phyloP scores from a whole-genome alignment of 306 rosid genomes.

The Calophaca sinica region DNA sequence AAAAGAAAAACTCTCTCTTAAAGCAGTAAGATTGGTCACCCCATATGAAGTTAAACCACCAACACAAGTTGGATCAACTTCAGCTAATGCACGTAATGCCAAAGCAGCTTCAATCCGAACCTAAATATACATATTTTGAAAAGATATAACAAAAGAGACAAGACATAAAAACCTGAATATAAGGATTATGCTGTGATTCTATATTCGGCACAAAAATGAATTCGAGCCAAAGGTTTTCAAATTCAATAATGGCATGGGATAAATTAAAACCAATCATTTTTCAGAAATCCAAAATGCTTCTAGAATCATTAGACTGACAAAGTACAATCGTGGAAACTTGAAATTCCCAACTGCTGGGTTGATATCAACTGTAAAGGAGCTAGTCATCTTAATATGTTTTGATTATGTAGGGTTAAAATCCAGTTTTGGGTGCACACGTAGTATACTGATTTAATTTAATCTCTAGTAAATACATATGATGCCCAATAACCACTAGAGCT shows the following conservation, averaged over 20 bases:
- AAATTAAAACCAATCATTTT: conserved; percentile 18
- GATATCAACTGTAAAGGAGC: conserved; percentile 26
- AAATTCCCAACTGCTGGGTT: conserved; percentile 24
- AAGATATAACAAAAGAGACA: conserved; percentile 30
- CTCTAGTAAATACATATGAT: background rate
- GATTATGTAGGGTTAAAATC: conserved; percentile 12
- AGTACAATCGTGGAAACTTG: conserved; percentile 2
- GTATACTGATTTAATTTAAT: conserved; percentile 24
- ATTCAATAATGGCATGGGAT: conserved; percentile 35
- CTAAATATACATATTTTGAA: conserved; percentile 54
- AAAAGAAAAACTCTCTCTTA: conserved; percentile 86
- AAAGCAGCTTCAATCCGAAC: conserved; percentile 96
- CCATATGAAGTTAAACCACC: conserved; percentile 95
- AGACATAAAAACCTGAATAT: conserved; percentile 11
- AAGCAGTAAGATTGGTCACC: conserved; percentile 85
- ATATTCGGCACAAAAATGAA: conserved; percentile 31
- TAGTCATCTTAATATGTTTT: conserved; percentile 6
- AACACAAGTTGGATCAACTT: conserved; percentile 98
- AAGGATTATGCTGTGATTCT: conserved; percentile 20
- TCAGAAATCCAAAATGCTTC: conserved; percentile 27
- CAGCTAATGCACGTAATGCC: conserved; percentile 85
- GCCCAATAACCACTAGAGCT: background rate
- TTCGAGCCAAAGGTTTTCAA: conserved; percentile 31
- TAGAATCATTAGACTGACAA: conserved; percentile 22
- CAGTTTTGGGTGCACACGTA: background rate